Evolutionary conservation across 1,139 yeast genomes (phyloP), one percentile per base, ranked within the genome.

Genomic region (Lodderomyces margitis): DNA sequence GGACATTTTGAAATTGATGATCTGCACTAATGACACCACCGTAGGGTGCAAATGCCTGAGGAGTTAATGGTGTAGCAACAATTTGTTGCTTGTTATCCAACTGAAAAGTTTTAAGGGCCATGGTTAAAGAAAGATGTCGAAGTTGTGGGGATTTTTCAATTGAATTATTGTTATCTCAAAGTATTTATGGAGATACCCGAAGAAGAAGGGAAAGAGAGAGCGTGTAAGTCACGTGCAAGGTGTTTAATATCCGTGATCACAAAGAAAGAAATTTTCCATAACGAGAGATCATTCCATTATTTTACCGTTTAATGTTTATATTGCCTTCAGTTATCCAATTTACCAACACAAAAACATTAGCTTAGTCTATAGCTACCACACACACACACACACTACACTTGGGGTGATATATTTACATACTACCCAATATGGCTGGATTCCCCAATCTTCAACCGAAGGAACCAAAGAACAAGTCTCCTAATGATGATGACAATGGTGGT

Each of bases 21-120:
- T 71, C 74, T 3, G 74, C 76, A 51, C 75, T 68, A 21, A 71
- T 62, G 2, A 71, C 75, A 1, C 75, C 76, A 2, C 78, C 78
- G 47, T 57, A 72, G 0, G 67, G 66, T 3, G 66, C 65, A 54
- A 72, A 72, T 10, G 59, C 54, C 40, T 68, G 70, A 0, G 77
- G 76, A 1, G 75, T 70, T 19, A 72, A 55, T 3, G 69, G 66
- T 30, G 57, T 59, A 0, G 58, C 80, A 52, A 41, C 61, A 45
- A 55, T 66, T 57, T 28, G 67, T 43, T 46, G 60, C 34, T 37
- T 40, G 0, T 46, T 42, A 2, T 58, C 45, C 0, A 63, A 61
- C 17, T 66, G 58, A 46, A 64, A 74, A 0, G 77, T 72, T 46
- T 70, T 53, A 11, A 75, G 58, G 3, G 61, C 70, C 79, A 74